A percentile compares a stretch with the other conserved stretches of the same genome.
Evolutionary conservation across 129 eudicot species (phyloP).

Genomic region (Erigeron canadensis): DNA sequence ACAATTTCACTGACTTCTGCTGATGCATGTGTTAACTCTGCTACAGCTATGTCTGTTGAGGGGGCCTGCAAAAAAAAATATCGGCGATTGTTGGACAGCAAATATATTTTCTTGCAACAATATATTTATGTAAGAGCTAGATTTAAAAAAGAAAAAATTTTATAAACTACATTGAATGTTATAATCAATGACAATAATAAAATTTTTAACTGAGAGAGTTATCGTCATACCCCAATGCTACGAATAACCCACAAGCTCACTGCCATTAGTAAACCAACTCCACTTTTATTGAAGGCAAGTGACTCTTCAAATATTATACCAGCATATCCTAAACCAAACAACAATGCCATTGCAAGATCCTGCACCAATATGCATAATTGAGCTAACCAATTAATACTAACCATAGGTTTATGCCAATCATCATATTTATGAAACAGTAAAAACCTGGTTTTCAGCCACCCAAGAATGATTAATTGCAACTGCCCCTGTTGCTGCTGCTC

Average conservation of each 20-base stretch:
- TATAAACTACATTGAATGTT: no score
- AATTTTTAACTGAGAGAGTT: neutral
- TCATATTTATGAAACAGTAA: neutral
- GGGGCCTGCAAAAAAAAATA: conserved; percentile 70
- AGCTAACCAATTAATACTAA: neutral
- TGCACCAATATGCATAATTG: conserved; percentile 33
- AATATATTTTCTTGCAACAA: no score
- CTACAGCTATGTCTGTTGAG: conserved; percentile 85
- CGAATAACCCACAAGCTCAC: conserved; percentile 95
- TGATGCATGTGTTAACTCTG: conserved; percentile 91
- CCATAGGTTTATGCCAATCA: neutral
- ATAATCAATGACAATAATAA: neutral
- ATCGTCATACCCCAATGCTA: conserved; percentile 82
- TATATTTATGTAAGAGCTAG: no score
- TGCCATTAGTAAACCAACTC: conserved; percentile 96
- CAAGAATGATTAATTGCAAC: conserved; percentile 91
- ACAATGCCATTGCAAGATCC: conserved; percentile 94
- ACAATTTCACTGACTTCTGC: conserved; percentile 99
- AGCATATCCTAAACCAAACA: conserved; percentile 89
- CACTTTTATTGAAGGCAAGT: conserved; percentile 98
- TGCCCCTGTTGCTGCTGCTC: conserved; percentile 87
- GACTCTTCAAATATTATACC: conserved; percentile 98
- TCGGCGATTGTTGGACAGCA: neutral
- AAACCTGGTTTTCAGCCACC: conserved; percentile 98
- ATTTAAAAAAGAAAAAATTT: no score